phyloP scores from a whole-genome alignment of 441 rosid genomes.

The Corymbia calophylla region DNA sequence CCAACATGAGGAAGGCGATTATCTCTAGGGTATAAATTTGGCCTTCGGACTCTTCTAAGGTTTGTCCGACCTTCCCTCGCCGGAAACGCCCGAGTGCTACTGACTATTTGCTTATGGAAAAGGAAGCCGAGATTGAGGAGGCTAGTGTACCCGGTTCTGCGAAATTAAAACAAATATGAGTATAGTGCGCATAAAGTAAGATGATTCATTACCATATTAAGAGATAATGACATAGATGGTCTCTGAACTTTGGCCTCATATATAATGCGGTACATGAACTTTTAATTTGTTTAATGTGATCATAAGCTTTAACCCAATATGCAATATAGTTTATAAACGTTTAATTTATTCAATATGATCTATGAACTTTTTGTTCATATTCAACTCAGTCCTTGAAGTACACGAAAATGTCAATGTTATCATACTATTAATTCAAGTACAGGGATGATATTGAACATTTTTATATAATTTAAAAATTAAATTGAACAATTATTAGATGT shows the following conservation, averaged over 20 bases:
- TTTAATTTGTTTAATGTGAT: no score
- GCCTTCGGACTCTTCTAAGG: not conserved
- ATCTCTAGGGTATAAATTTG: rapidly evolving
- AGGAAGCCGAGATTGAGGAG: not conserved
- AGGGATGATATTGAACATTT: rapidly evolving
- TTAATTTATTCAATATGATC: no score
- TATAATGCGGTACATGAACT: rapidly evolving
- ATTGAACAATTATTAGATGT: rapidly evolving
- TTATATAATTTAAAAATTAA: rapidly evolving
- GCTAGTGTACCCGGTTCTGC: rapidly evolving
- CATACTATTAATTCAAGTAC: no score
- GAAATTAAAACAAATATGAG: not conserved
- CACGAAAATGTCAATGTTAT: no score
- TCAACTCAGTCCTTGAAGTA: rapidly evolving
- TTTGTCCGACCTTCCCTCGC: rapidly evolving
- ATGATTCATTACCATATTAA: no score
- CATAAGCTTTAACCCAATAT: rapidly evolving
- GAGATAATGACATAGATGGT: rapidly evolving
- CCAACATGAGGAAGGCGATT: not conserved
- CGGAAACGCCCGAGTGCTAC: rapidly evolving
- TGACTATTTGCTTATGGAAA: rapidly evolving
- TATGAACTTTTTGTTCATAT: rapidly evolving
- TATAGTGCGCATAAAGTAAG: not conserved
- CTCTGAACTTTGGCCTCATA: rapidly evolving
- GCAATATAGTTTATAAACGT: no score